Evolutionary conservation across 2,329 filamentous ascomycete genomes (phyloP).

Genomic region (Colletotrichum tropicicola): DNA sequence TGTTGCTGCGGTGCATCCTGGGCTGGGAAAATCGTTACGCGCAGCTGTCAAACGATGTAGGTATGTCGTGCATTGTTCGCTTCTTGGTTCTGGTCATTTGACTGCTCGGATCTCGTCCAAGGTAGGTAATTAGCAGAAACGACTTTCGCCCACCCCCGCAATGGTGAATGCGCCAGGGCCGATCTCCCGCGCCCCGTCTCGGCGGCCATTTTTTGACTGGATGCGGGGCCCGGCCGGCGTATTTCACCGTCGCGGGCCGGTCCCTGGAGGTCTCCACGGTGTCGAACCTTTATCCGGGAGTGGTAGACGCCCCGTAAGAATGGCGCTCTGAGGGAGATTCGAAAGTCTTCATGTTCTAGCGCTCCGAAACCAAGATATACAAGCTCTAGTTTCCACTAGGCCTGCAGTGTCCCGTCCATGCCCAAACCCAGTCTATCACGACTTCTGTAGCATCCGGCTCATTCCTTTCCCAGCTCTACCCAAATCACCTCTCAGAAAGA

Average conservation of each 20-base stretch:
- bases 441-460: too few species aligned
- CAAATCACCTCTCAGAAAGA: background rate
- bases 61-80: constrained; percentile 6
- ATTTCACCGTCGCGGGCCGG: too few species aligned
- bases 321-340: too few species aligned
- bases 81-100: background rate
- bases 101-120: background rate
- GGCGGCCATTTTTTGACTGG: background rate
- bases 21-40: background rate
- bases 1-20: background rate
- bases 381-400: too few species aligned
- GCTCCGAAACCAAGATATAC: too few species aligned
- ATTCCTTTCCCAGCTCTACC: too few species aligned
- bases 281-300: too few species aligned
- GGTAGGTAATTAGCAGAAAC: background rate
- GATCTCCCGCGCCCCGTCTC: constrained; percentile 16
- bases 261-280: too few species aligned
- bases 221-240: too few species aligned
- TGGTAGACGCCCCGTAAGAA: too few species aligned
- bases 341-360: too few species aligned
- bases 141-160: background rate
- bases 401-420: background rate
- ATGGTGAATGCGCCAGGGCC: background rate
- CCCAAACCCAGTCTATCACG: background rate
- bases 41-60: background rate